A percentile compares a stretch with the other conserved stretches of the same genome.
These are phyloP conservation scores for Chrysoporthe austroafricana DNA, from an alignment of 2,329 filamentous ascomycete genomes.

Conservation along the genomic window DNA sequence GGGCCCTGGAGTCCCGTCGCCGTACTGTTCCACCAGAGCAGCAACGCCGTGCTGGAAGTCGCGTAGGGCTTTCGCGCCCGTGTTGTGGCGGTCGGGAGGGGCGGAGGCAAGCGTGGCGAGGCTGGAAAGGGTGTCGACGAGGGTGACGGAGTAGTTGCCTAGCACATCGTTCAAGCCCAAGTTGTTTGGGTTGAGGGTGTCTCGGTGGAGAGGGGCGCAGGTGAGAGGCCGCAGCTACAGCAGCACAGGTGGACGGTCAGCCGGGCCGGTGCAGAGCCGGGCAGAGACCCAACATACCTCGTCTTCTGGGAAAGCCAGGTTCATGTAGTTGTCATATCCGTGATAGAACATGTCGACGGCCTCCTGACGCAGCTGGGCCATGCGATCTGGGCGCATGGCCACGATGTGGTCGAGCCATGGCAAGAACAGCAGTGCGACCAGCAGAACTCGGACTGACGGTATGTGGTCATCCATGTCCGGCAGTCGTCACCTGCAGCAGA, in stretches of 20 bases:
- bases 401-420: conserved; percentile 45
- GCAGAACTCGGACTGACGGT: conserved; percentile 28
- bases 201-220: conserved; percentile 82
- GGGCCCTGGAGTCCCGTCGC: conserved; percentile 74
- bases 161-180: conserved; percentile 93
- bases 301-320: conserved; percentile 92
- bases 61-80: conserved; percentile 63
- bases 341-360: conserved; percentile 90
- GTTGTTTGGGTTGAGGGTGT: conserved; percentile 76
- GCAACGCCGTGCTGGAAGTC: conserved; percentile 83
- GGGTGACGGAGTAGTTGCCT: conserved; percentile 93
- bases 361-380: conserved; percentile 60
- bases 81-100: conserved; percentile 56
- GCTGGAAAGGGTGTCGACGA: conserved; percentile 94
- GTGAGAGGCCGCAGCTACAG: conserved; percentile 78
- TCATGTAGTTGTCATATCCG: conserved; percentile 94
- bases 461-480: conserved; percentile 37
- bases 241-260: conserved; percentile 11
- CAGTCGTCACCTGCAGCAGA: conserved; percentile 45
- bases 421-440: conserved; percentile 37
- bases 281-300: conserved; percentile 56
- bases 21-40: conserved; percentile 79
- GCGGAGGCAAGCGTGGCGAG: conserved; percentile 88
- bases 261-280: conserved; percentile 16
- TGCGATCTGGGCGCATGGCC: conserved; percentile 60